Evolutionary conservation across 305 asterid genomes (phyloP), one percentile per base, ranked within the genome.

Genomic region (Stenogyne calaminthoides): DNA sequence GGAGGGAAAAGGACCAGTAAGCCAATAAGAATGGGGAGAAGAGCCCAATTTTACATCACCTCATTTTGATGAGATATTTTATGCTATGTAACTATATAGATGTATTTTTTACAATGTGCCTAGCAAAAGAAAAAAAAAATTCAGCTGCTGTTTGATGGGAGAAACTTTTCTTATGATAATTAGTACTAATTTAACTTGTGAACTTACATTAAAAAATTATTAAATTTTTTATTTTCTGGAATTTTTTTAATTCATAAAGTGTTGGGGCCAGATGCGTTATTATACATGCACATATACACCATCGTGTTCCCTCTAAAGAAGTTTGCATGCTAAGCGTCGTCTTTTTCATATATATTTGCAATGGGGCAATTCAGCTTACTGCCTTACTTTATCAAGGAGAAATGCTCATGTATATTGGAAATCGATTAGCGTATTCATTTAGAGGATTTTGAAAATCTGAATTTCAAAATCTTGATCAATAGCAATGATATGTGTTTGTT

Each of bases 121-220:
- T 69, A 22, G 58, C 57, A 58, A 75, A 47, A 25, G 56, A 54
- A 7, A 3, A 25, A 39, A 49, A 15, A 63, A 16, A 18, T 71
- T 4, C 62, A 25, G 16, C 66, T 61, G 7, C 29, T 64, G 34
- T 15, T 19, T 14, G 63, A 64, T 63, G 20, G 3, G 16, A 42
- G 57, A 40, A 59, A 18, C 57, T 59, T 64, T 10, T 2, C 22
- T 25, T n/a, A 9, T 9, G 62, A 76, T 52, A 54, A 49, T 51
- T 37, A 69, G 49, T 52, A 11, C 36, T 9, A 0, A 7, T 54
- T 18, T 68, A 52, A 44, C 67, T 57, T 65, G 29, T 15, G 34
- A 47, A 29, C 36, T 44, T 46, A 46, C 18, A 15, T 12, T 46
- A 14, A n/a, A 46, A 2, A 1, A 46, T 46, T 66, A 10, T 66